phyloP scores from a whole-genome alignment of 495 filamentous ascomycete genomes.

The Penicillium ochrochloron region DNA sequence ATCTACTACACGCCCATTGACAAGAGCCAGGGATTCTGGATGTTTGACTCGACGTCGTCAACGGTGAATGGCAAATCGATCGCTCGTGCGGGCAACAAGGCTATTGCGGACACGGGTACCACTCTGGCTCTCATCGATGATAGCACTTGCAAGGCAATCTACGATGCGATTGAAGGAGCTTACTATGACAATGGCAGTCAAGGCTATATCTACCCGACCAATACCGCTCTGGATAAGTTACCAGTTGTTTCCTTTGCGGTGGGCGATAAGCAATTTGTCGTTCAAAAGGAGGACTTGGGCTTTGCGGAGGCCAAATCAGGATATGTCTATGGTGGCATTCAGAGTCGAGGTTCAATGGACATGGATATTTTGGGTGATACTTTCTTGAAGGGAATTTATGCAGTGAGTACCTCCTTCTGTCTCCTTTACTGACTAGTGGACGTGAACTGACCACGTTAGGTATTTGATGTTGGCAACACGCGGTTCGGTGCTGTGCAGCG shows the following conservation, averaged over 20 bases:
- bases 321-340: conserved; percentile 74
- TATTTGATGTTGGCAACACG: conserved; percentile 76
- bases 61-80: conserved; percentile 65
- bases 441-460: conserved; percentile 41
- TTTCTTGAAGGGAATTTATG: conserved; percentile 77
- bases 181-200: conserved; percentile 66
- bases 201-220: conserved; percentile 69
- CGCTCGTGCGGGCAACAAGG: conserved; percentile 64
- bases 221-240: conserved; percentile 59
- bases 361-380: conserved; percentile 78
- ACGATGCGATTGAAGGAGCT: conserved; percentile 70
- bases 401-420: conserved; percentile 52
- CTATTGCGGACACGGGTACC: conserved; percentile 81
- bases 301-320: conserved; percentile 65
- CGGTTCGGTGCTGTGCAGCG: conserved; percentile 73
- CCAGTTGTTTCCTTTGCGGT: conserved; percentile 72
- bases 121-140: conserved; percentile 74
- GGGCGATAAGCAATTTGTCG: conserved; percentile 64
- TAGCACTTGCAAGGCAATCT: conserved; percentile 66
- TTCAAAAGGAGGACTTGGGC: conserved; percentile 74
- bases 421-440: background rate
- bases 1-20: conserved; percentile 70
- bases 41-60: conserved; percentile 63
- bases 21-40: conserved; percentile 74
- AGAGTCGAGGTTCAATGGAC: conserved; percentile 66